These are phyloP conservation scores for Gelatoporia subvermispora DNA, from an alignment of 768 basidiomycete genomes.

Conservation along the genomic window DNA sequence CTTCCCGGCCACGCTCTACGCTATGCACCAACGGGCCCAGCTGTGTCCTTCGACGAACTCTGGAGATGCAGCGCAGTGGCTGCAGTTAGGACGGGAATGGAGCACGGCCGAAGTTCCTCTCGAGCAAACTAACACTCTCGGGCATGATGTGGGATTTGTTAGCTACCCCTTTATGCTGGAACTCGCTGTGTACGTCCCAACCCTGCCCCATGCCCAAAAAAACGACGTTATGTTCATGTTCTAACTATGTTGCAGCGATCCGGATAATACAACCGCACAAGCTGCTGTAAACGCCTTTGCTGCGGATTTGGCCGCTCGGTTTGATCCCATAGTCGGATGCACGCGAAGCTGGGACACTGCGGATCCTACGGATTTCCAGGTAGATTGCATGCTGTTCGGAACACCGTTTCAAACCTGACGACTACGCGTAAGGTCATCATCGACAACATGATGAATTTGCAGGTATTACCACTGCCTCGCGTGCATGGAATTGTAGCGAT, in stretches of 20 bases:
- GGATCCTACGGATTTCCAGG: conserved; percentile 57
- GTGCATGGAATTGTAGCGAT: background rate
- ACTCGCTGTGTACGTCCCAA: conserved; percentile 47
- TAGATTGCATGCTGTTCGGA: conserved; percentile 17
- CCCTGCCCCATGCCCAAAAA: no score
- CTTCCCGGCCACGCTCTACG: conserved; percentile 58
- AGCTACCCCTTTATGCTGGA: conserved; percentile 68
- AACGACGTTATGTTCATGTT: no score
- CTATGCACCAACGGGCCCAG: conserved; percentile 45
- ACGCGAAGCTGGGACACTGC: conserved; percentile 65
- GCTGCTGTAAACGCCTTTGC: conserved; percentile 56
- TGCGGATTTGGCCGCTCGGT: conserved; percentile 49
- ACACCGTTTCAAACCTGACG: background rate
- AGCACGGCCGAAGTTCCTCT: conserved; percentile 48
- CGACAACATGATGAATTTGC: conserved; percentile 79
- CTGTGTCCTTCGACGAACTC: conserved; percentile 39
- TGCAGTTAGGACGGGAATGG: conserved; percentile 46
- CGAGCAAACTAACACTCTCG: conserved; percentile 42
- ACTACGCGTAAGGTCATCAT: conserved; percentile 53
- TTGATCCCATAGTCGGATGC: conserved; percentile 55
- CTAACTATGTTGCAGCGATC: conserved; percentile 39
- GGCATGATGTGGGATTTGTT: conserved; percentile 69
- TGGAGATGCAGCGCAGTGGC: conserved; percentile 50
- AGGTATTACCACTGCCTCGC: conserved; percentile 24
- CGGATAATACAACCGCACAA: conserved; percentile 50